phyloP scores from a whole-genome alignment of 2,329 filamentous ascomycete species.

The Fusarium longipes region DNA sequence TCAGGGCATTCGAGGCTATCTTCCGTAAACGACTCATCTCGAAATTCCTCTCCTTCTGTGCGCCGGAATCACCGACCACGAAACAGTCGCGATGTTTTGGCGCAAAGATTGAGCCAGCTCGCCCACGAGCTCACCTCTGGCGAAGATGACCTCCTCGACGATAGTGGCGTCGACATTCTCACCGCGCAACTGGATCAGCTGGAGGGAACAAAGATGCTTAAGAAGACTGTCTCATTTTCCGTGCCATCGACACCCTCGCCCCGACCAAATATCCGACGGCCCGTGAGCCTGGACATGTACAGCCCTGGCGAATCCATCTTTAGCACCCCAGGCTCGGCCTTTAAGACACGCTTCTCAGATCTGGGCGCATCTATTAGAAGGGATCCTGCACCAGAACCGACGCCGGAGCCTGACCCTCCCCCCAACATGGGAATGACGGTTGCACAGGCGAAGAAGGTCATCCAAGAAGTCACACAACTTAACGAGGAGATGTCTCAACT shows the following conservation, averaged over 20 bases:
- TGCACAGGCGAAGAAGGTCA: slow-evolving; percentile 53
- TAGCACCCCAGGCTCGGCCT: slow-evolving; percentile 51
- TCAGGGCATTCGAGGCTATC: slow-evolving; percentile 40
- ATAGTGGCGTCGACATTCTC: slow-evolving; percentile 51
- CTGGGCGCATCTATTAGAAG: slow-evolving; percentile 52
- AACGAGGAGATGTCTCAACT: slow-evolving; percentile 62
- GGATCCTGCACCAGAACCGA: slow-evolving; percentile 44
- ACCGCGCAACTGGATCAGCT: slow-evolving; percentile 54
- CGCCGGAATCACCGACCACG: slow-evolving; percentile 31
- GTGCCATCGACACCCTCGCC: slow-evolving; percentile 36
- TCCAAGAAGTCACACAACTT: slow-evolving; percentile 55
- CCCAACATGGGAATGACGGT: slow-evolving; percentile 49
- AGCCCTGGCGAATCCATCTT: slow-evolving; percentile 49
- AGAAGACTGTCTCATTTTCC: slow-evolving; percentile 41
- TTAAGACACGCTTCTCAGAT: slow-evolving; percentile 55
- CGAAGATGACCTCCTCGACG: slow-evolving; percentile 51
- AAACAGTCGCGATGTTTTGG: slow-evolving; percentile 54
- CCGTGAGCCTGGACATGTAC: slow-evolving; percentile 44
- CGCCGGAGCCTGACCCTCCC: slow-evolving; percentile 45
- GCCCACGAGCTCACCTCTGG: slow-evolving; percentile 53
- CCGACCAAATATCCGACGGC: slow-evolving; percentile 30
- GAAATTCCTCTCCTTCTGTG: slow-evolving; percentile 42
- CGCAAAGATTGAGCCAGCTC: slow-evolving; percentile 55
- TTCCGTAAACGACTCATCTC: slow-evolving; percentile 37
- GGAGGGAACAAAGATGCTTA: slow-evolving; percentile 40